Evolutionary conservation across 2,329 filamentous ascomycete species (phyloP).

Genomic region (Aspergillus sp.): DNA sequence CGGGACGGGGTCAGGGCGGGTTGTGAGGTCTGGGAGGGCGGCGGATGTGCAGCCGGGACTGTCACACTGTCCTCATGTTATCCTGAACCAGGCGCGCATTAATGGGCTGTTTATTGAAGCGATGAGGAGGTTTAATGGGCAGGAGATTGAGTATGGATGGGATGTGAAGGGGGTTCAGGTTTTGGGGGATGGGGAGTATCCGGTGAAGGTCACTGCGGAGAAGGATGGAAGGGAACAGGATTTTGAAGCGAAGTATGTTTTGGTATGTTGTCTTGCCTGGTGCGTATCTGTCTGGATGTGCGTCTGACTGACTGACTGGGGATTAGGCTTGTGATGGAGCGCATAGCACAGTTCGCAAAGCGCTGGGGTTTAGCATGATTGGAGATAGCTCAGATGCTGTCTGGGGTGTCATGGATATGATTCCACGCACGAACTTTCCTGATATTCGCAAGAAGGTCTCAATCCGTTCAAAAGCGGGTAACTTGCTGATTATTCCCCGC

Average conservation of each 20-base stretch:
- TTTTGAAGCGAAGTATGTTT: slow-evolving; percentile 52
- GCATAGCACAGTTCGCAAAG: slow-evolving; percentile 42
- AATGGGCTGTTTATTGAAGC: slow-evolving; percentile 55
- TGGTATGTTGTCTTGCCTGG: slow-evolving; percentile 41
- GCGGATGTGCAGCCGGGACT: slow-evolving; percentile 56
- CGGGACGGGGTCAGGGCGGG: background rate
- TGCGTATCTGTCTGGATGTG: background rate
- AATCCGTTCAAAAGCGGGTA: slow-evolving; percentile 48
- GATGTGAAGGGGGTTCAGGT: slow-evolving; percentile 54
- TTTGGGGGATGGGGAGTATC: slow-evolving; percentile 51
- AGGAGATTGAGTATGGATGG: slow-evolving; percentile 56
- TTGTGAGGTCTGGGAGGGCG: slow-evolving; percentile 48
- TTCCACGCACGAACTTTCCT: slow-evolving; percentile 50
- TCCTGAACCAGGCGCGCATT: slow-evolving; percentile 57
- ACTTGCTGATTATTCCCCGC: slow-evolving; percentile 53
- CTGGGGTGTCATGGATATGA: slow-evolving; percentile 58
- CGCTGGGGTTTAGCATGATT: slow-evolving; percentile 53
- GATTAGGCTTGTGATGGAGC: slow-evolving; percentile 50
- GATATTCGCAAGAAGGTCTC: slow-evolving; percentile 53
- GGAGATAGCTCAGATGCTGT: slow-evolving; percentile 59
- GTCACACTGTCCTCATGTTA: slow-evolving; percentile 57
- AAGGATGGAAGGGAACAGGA: slow-evolving; percentile 44
- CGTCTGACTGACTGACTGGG: background rate
- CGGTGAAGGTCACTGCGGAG: slow-evolving; percentile 46
- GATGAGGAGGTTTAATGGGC: slow-evolving; percentile 45